Conservation (phyloP, 164 flowering plant species). For the Amborella trichopoda region DNA sequence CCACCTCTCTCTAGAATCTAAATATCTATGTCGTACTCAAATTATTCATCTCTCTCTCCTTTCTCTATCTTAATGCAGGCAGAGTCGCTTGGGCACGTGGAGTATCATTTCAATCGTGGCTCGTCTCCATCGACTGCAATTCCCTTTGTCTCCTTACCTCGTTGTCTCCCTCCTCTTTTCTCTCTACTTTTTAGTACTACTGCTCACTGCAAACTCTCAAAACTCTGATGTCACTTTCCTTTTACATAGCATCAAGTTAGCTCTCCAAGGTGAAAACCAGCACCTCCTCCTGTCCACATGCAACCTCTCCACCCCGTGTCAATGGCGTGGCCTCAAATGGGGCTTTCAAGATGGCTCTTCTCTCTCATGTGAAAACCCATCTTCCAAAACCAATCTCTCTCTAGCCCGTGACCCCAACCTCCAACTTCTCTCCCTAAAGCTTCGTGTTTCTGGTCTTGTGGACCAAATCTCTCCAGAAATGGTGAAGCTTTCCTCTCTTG, state of each 20-base stretch:
- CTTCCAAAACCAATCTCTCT: conserved; percentile 40
- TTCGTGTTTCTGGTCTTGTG: conserved; percentile 75
- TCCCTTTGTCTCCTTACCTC: too few species aligned
- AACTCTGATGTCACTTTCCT: conserved; percentile 74
- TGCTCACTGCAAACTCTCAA: too few species aligned
- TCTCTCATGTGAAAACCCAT: conserved; percentile 37
- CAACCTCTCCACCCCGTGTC: conserved; percentile 75
- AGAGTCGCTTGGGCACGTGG: too few species aligned
- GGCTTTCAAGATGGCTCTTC: conserved; percentile 52
- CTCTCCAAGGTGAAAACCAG: conserved; percentile 50
- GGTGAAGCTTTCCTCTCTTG: conserved; percentile 61
- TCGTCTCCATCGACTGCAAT: too few species aligned
- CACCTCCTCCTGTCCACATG: conserved; percentile 67
- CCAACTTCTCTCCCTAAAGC: conserved; percentile 63
- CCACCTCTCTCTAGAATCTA: too few species aligned
- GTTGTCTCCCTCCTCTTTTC: too few species aligned
- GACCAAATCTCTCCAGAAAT: conserved; percentile 77
- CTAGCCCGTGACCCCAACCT: conserved; percentile 52
- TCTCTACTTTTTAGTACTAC: too few species aligned
- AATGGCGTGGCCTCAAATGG: conserved; percentile 91
- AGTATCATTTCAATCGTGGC: too few species aligned
- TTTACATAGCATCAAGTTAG: conserved; percentile 48
- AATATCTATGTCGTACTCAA: too few species aligned
- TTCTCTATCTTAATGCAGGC: too few species aligned
- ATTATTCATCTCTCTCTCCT: too few species aligned